phyloP scores from a whole-genome alignment of 164 flowering plant species.

The Sextonia rubra region DNA sequence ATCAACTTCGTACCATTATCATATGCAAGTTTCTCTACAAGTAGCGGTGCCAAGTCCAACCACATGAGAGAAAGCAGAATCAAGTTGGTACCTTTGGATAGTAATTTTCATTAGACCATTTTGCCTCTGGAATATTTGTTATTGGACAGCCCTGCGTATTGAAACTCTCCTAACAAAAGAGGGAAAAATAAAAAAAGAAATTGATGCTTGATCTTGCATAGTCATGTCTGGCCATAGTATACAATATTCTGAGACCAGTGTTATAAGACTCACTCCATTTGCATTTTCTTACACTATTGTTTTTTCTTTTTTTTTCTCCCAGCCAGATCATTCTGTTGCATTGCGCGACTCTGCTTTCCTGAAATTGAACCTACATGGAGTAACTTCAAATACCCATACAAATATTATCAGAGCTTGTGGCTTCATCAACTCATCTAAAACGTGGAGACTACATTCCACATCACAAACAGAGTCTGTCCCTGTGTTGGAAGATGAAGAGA shows the following conservation, averaged over 20 bases:
- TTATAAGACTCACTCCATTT: not conserved
- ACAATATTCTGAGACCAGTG: not conserved
- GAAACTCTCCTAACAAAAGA: not conserved
- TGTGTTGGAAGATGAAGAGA: slow-evolving; percentile 47
- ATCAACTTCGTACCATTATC: no score
- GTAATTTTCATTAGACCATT: no score
- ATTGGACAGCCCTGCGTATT: not conserved
- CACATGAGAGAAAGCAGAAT: no score
- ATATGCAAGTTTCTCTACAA: no score
- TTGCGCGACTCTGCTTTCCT: slow-evolving; percentile 9
- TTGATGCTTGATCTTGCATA: not conserved
- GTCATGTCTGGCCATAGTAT: not conserved
- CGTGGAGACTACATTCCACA: slow-evolving; percentile 48
- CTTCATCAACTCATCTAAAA: slow-evolving; percentile 19
- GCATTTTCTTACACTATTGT: not conserved
- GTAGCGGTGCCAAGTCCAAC: no score
- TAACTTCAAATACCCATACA: slow-evolving; percentile 12
- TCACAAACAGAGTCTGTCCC: slow-evolving; percentile 26
- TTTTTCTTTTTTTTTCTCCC: slow-evolving; percentile 12
- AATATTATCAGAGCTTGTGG: slow-evolving; percentile 9
- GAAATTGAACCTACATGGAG: slow-evolving; percentile 13
- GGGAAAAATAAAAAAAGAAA: no score
- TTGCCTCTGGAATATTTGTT: not conserved
- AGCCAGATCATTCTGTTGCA: slow-evolving; percentile 34
- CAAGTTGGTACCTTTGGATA: no score